A percentile compares a stretch with the other conserved stretches of the same genome.
Conservation (phyloP, 2,329 filamentous ascomycete genomes). For the Geosmithia morbida region DNA sequence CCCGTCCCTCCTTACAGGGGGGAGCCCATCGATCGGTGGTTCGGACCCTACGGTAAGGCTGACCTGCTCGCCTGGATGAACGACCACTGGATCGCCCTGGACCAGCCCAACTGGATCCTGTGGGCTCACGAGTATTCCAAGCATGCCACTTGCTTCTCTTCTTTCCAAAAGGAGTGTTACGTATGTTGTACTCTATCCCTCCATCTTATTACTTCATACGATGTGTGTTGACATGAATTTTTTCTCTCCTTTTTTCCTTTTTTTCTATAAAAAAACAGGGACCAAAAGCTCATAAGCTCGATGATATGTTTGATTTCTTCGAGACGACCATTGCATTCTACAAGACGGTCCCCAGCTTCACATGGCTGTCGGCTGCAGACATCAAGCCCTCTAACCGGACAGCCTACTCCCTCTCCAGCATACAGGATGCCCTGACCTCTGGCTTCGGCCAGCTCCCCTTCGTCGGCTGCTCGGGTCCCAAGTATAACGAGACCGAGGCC, state of each 20-base stretch:
- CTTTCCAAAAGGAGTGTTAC: constrained; percentile 52
- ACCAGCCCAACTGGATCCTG: constrained; percentile 40
- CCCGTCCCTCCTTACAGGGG: constrained; percentile 44
- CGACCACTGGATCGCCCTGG: constrained; percentile 46
- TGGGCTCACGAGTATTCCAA: constrained; percentile 57
- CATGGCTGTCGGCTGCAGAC: constrained; percentile 37
- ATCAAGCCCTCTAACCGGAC: constrained; percentile 46
- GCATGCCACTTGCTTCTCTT: constrained; percentile 53
- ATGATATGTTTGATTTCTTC: constrained; percentile 50
- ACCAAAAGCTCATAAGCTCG: constrained; percentile 36
- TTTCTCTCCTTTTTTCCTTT: too few relatives aligned
- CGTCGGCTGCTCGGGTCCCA: constrained; percentile 44
- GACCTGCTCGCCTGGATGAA: constrained; percentile 53
- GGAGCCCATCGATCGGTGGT: constrained; percentile 40
- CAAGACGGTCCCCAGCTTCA: constrained; percentile 41
- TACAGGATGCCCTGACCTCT: constrained; percentile 33
- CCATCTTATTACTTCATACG: too few relatives aligned
- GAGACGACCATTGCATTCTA: constrained; percentile 44
- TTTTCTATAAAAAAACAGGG: constrained; percentile 19
- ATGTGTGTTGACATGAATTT: neutral
- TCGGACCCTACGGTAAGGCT: constrained; percentile 39
- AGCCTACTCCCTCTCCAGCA: constrained; percentile 33
- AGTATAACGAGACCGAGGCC: constrained; percentile 44
- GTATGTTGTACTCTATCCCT: constrained; percentile 6
- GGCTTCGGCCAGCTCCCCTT: constrained; percentile 42